Conservation (phyloP, 2,329 filamentous ascomycete genomes). For the Lecanicillium sp. region DNA sequence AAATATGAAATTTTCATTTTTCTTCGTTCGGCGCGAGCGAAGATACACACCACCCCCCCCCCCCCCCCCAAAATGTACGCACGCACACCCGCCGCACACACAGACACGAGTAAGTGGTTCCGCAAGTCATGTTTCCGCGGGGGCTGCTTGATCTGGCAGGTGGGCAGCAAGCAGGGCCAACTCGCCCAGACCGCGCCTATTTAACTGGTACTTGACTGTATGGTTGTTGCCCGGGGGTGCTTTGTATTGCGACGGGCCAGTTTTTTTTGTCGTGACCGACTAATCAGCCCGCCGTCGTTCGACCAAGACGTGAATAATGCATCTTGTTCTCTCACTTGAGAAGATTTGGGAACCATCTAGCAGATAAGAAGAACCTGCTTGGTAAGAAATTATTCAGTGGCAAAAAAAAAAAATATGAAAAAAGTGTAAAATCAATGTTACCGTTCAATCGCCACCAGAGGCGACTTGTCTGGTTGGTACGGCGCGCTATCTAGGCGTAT, state of each 20-base stretch:
- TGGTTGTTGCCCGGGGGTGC: background rate
- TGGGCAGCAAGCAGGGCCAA: background rate
- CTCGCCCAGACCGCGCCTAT: slow-evolving; percentile 10
- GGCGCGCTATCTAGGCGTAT: background rate
- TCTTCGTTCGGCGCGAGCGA: too few relatives aligned
- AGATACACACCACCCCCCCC: too few relatives aligned
- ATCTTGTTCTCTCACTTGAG: too few relatives aligned
- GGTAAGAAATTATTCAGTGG: background rate
- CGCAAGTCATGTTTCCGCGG: slow-evolving; percentile 3
- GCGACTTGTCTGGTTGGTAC: background rate
- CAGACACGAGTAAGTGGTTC: slow-evolving; percentile 8
- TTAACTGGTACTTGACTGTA: background rate
- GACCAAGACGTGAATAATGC: too few relatives aligned
- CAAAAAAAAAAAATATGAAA: background rate
- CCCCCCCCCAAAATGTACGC: background rate
- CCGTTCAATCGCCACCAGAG: background rate
- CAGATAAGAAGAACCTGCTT: background rate
- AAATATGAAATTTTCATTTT: background rate
- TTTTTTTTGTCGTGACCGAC: too few relatives aligned
- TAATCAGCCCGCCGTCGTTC: too few relatives aligned
- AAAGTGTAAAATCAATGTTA: background rate
- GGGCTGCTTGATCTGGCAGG: slow-evolving; percentile 9
- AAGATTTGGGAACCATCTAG: background rate
- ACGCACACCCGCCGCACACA: background rate
- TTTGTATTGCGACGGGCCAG: slow-evolving; percentile 8